A percentile compares a stretch with the other conserved stretches of the same genome.
Conservation (phyloP, 768 basidiomycete species). For the Lanmaoa pseudosensibilis region DNA sequence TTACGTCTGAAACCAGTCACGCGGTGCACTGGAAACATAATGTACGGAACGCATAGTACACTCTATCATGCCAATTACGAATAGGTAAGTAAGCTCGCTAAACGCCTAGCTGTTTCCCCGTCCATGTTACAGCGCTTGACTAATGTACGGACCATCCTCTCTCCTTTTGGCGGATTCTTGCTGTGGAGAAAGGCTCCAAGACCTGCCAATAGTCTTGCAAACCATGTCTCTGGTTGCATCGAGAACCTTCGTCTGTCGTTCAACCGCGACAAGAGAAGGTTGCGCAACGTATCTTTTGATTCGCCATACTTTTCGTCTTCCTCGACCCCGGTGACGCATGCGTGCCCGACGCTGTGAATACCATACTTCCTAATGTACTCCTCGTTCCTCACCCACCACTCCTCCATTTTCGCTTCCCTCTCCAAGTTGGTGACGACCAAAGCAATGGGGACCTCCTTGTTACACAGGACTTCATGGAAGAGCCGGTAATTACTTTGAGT, state of each 20-base stretch:
- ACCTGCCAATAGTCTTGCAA: slow-evolving; percentile 23
- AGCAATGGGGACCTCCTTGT: slow-evolving; percentile 39
- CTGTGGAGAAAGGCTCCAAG: slow-evolving; percentile 19
- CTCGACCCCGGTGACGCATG: slow-evolving; percentile 42
- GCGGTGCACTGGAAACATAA: no score
- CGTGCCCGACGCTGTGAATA: slow-evolving; percentile 35
- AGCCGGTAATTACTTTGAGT: slow-evolving; percentile 40
- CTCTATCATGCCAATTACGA: background rate
- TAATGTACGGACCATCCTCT: slow-evolving; percentile 25
- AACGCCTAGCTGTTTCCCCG: slow-evolving; percentile 24
- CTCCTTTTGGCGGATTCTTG: slow-evolving; percentile 25
- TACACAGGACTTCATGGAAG: slow-evolving; percentile 41
- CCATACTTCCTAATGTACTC: slow-evolving; percentile 25
- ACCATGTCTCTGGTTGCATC: slow-evolving; percentile 29
- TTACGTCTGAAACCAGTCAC: no score
- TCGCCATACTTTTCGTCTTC: slow-evolving; percentile 35
- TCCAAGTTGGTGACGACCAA: slow-evolving; percentile 43
- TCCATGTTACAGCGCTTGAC: slow-evolving; percentile 32
- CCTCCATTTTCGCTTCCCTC: slow-evolving; percentile 35
- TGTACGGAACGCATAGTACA: background rate
- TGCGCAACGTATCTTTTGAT: slow-evolving; percentile 30
- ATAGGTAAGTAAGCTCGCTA: slow-evolving; percentile 16
- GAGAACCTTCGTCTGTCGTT: slow-evolving; percentile 17
- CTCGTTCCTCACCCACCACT: slow-evolving; percentile 37
- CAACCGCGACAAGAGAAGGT: slow-evolving; percentile 18